These are phyloP conservation scores for Pseudogymnoascus sp. DNA, from an alignment of 2,329 filamentous ascomycete species.

Conservation along the genomic window DNA sequence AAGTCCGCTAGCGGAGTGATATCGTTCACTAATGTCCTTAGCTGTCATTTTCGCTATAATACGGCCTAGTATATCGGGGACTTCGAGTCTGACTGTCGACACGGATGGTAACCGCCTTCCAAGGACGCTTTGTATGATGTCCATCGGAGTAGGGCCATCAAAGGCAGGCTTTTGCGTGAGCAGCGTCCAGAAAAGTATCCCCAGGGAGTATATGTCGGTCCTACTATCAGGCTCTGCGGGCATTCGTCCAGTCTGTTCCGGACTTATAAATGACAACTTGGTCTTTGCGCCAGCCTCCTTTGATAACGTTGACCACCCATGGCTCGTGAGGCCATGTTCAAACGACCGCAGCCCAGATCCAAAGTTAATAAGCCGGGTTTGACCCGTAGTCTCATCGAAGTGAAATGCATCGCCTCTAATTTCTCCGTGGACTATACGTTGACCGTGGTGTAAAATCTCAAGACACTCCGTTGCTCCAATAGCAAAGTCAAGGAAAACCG, in stretches of 20 bases:
- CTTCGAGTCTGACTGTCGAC: constrained; percentile 68
- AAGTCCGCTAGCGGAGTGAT: constrained; percentile 80
- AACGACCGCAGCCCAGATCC: constrained; percentile 83
- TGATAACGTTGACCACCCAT: constrained; percentile 77
- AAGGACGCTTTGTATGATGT: constrained; percentile 86
- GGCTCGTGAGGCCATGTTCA: constrained; percentile 78
- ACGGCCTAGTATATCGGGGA: constrained; percentile 72
- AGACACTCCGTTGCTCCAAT: constrained; percentile 80
- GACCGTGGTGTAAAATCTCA: constrained; percentile 83
- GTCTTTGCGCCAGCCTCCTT: constrained; percentile 79
- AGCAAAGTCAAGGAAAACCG: constrained; percentile 81
- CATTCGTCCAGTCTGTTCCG: constrained; percentile 89
- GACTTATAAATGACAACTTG: constrained; percentile 85
- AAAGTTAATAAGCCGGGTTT: constrained; percentile 74
- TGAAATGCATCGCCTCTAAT: constrained; percentile 87
- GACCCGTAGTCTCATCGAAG: constrained; percentile 61
- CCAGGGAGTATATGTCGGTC: constrained; percentile 89
- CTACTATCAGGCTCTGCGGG: constrained; percentile 84
- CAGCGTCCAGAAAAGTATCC: constrained; percentile 81
- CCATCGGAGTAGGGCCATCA: constrained; percentile 69
- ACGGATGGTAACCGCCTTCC: constrained; percentile 70
- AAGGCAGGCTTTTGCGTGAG: constrained; percentile 75
- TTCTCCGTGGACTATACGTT: constrained; percentile 83
- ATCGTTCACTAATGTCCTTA: constrained; percentile 79
- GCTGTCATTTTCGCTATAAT: constrained; percentile 90